Percentiles rank a stretch among this genome's conserved stretches.
These are phyloP conservation scores for Pleurotus djamor DNA, from an alignment of 768 basidiomycete genomes.

Conservation along the genomic window DNA sequence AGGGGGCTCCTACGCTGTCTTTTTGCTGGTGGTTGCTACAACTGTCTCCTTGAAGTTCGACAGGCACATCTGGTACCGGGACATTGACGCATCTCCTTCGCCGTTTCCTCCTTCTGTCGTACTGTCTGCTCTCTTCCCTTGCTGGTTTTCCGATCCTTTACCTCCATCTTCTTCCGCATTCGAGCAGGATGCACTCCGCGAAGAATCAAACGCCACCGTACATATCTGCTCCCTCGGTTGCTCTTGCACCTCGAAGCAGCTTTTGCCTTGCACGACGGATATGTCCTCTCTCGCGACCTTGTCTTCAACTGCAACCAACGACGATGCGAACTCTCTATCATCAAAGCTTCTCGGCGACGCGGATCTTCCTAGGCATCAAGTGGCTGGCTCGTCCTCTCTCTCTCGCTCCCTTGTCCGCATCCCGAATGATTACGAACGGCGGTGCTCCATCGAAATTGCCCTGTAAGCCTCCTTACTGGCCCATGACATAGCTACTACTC, in stretches of 20 bases:
- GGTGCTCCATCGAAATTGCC: slow-evolving; percentile 36
- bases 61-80: slow-evolving; percentile 44
- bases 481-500: no score
- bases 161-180: slow-evolving; percentile 7
- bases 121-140: slow-evolving; percentile 32
- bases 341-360: not conserved
- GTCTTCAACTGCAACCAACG: slow-evolving; percentile 2
- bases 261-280: not conserved
- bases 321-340: not conserved
- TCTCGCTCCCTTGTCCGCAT: slow-evolving; percentile 42
- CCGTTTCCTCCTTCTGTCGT: slow-evolving; percentile 51
- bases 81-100: slow-evolving; percentile 57
- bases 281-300: slow-evolving; percentile 4
- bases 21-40: slow-evolving; percentile 42
- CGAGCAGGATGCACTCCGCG: slow-evolving; percentile 1
- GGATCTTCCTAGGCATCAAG: slow-evolving; percentile 6
- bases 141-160: slow-evolving; percentile 16
- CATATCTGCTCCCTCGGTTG: slow-evolving; percentile 42
- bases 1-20: not conserved
- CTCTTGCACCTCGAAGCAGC: slow-evolving; percentile 29
- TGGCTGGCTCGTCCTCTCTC: slow-evolving; percentile 15
- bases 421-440: slow-evolving; percentile 47
- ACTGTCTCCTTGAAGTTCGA: slow-evolving; percentile 45
- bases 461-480: slow-evolving; percentile 18
- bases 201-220: slow-evolving; percentile 9